phyloP scores from a whole-genome alignment of 2,329 filamentous ascomycete species.

The Capronia americana region DNA sequence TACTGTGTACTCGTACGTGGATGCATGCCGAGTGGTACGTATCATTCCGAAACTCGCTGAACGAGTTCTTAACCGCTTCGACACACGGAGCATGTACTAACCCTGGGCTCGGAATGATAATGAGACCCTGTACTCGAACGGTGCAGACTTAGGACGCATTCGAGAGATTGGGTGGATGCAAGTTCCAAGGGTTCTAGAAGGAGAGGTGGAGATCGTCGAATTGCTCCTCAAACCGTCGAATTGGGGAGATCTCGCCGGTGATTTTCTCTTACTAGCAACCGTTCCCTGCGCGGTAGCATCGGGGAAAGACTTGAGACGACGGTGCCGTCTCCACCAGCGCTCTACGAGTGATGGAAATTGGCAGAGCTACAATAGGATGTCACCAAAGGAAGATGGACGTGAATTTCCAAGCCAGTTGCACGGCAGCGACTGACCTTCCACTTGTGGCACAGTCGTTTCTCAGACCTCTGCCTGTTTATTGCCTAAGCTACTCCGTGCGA shows the following conservation, averaged over 20 bases:
- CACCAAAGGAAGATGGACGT: background rate
- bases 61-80: background rate
- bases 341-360: background rate
- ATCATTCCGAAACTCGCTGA: background rate
- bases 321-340: background rate
- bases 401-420: background rate
- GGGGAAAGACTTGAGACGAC: background rate
- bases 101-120: too few species aligned
- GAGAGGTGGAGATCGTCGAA: background rate
- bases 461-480: background rate
- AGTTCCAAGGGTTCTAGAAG: background rate
- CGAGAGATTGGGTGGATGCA: background rate
- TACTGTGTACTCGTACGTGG: background rate
- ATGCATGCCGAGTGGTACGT: background rate
- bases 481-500: too few species aligned
- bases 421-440: background rate
- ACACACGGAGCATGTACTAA: too few species aligned
- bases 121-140: background rate
- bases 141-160: background rate
- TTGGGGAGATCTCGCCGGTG: constrained; percentile 4
- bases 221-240: background rate
- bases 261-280: background rate
- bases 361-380: background rate
- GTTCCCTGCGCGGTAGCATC: background rate
- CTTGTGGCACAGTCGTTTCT: background rate